A percentile compares a stretch with the other conserved stretches of the same genome.
These are phyloP conservation scores for Metschnikowia shivogae DNA, from an alignment of 805 yeast species.

Conservation along the genomic window DNA sequence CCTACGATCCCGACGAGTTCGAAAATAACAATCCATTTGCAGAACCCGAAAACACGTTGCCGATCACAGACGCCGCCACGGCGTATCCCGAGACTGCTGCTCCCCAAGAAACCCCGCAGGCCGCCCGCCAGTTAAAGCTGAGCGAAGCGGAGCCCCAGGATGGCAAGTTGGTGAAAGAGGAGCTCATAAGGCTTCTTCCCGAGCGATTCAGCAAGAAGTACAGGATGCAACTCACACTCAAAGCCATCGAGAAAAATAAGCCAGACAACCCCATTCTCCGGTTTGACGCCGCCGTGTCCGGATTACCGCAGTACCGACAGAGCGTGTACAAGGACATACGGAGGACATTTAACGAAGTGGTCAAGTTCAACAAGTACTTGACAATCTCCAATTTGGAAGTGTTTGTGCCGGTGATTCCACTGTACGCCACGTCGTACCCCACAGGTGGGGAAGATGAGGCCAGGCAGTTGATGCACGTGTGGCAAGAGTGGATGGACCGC, in stretches of 20 bases:
- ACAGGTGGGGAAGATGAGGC: constrained; percentile 80
- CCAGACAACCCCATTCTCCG: constrained; percentile 76
- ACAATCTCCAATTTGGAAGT: constrained; percentile 84
- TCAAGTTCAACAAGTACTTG: constrained; percentile 70
- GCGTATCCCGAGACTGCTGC: not conserved
- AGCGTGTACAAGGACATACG: constrained; percentile 66
- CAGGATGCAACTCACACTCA: constrained; percentile 50
- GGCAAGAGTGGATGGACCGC: constrained; percentile 86
- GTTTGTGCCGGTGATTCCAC: constrained; percentile 86
- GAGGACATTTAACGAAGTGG: constrained; percentile 75
- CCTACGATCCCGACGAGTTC: constrained; percentile 46
- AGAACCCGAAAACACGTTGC: constrained; percentile 23
- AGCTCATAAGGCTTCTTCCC: constrained; percentile 45
- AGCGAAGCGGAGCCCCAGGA: constrained; percentile 4
- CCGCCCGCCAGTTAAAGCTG: not conserved
- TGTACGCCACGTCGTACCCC: constrained; percentile 71
- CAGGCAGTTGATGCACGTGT: constrained; percentile 47
- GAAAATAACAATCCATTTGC: constrained; percentile 43
- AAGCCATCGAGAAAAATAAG: constrained; percentile 66
- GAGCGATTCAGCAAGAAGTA: constrained; percentile 45
- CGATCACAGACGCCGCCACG: not conserved
- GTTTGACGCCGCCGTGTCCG: constrained; percentile 51
- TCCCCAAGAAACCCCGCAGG: not conserved
- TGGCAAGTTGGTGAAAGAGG: constrained; percentile 31
- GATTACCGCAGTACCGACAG: constrained; percentile 74